Evolutionary conservation across 2,329 filamentous ascomycete species (phyloP).

Genomic region (Annulohypoxylon truncatum): DNA sequence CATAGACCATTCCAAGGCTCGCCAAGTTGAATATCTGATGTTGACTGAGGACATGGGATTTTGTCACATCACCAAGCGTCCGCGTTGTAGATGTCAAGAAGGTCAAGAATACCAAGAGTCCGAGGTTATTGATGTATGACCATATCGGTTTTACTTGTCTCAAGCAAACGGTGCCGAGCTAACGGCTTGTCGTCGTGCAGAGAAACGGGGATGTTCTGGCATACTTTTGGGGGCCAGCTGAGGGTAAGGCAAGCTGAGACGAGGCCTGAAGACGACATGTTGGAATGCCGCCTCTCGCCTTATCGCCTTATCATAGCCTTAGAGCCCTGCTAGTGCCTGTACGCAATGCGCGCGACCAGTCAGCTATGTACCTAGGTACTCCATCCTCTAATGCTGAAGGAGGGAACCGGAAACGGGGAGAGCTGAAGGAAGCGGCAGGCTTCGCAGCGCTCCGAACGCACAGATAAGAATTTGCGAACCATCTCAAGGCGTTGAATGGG

Average conservation of each 20-base stretch:
- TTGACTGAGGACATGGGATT: background rate
- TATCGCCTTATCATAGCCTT: conserved; percentile 30
- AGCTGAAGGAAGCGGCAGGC: conserved; percentile 39
- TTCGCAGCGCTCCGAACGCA: conserved; percentile 35
- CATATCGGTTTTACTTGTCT: background rate
- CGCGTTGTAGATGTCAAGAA: background rate
- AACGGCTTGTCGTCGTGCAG: conserved; percentile 21
- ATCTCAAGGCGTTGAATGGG: conserved; percentile 31
- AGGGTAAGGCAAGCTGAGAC: conserved; percentile 45
- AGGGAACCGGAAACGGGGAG: background rate
- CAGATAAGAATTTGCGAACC: conserved; percentile 38
- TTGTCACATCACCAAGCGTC: conserved; percentile 1
- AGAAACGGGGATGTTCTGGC: conserved; percentile 9
- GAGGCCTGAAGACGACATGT: conserved; percentile 19
- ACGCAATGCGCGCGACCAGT: background rate
- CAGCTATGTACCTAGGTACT: background rate
- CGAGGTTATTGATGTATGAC: background rate
- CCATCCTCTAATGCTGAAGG: background rate
- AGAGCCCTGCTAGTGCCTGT: background rate
- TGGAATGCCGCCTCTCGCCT: conserved; percentile 24
- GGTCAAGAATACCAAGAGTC: conserved; percentile 9
- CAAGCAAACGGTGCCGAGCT: background rate
- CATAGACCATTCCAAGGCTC: background rate
- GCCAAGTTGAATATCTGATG: background rate
- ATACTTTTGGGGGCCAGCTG: conserved; percentile 46